Evolutionary conservation across 2,329 filamentous ascomycete genomes (phyloP), one percentile per base, ranked within the genome.

Genomic region (Botryotinia calthae): DNA sequence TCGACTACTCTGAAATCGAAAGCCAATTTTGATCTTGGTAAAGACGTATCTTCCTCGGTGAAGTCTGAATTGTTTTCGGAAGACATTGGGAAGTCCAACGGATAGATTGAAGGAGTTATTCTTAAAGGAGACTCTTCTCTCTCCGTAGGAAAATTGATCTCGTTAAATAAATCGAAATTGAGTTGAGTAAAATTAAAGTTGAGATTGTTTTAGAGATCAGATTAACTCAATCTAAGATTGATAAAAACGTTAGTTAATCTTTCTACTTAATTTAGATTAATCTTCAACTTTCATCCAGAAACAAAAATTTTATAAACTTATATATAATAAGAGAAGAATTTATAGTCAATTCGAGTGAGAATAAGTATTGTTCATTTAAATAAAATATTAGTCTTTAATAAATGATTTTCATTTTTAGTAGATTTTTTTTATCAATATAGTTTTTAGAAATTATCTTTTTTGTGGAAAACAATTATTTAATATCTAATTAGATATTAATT

Each of bases 1-100:
- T 80, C 74, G 12, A 75, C 70, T 14, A 81, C 74, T 7, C 76
- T 75, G 66, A 80, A 79, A 67, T 80, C 78, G 67, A 81, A 79
- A 25, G 65, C 48, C 65, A 68, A 68, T 56, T 28, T 71, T 56
- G 59, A 66, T 61, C 42, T 71, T 65, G 51, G 54, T 61, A 62
- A 51, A 51, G 40, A n/a, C 25, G 51, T 42, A 68, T 68, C 25
- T 8, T 68, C 37, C 34, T 48, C 65, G 65, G 65, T 56, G 65
- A 68, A 68, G 65, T 56, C 48, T 25, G 46, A 54, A 46, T 37
- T 40, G 28, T 56, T 28, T 40, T 66, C 61, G 34, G 61, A 56
- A 54, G 68, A 28, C 68, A 61, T 70, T 22, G 56, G 37, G 42
- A 37, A 37, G 40, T 40, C 22, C 3, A 58, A 14, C 1, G 34